Conservation (phyloP, 352 stramenopile species). For the Globisporangium okanoganense region DNA sequence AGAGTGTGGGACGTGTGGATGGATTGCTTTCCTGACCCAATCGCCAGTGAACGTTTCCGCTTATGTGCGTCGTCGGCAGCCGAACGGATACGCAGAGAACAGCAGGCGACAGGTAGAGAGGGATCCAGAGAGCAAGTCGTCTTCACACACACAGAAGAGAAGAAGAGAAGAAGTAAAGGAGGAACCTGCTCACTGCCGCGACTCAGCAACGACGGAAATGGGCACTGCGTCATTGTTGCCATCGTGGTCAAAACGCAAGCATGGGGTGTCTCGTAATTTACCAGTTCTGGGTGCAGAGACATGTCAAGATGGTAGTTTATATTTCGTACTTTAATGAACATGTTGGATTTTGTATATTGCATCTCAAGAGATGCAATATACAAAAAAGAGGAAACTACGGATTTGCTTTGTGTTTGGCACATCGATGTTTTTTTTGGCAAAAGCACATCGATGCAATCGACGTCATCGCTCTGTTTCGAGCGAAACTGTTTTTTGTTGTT, state of each 20-base stretch:
- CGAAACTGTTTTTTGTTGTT: background rate
- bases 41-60: no score
- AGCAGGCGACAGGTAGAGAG: no score
- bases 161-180: background rate
- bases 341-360: background rate
- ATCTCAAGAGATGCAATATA: no score
- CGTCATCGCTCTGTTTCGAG: slow-evolving; percentile 7
- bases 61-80: background rate
- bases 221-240: background rate
- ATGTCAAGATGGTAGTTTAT: background rate
- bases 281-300: background rate
- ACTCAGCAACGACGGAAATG: background rate
- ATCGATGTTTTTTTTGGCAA: background rate
- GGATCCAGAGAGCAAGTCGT: no score
- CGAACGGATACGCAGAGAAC: background rate
- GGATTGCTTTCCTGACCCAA: background rate
- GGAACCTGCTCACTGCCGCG: background rate
- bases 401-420: background rate
- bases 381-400: background rate
- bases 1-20: slow-evolving; percentile 4
- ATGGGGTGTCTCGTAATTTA: background rate
- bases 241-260: background rate
- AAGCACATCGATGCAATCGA: background rate
- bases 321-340: background rate
- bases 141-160: background rate